Conservation (phyloP, 306 rosid species). For the Sindora glabra region DNA sequence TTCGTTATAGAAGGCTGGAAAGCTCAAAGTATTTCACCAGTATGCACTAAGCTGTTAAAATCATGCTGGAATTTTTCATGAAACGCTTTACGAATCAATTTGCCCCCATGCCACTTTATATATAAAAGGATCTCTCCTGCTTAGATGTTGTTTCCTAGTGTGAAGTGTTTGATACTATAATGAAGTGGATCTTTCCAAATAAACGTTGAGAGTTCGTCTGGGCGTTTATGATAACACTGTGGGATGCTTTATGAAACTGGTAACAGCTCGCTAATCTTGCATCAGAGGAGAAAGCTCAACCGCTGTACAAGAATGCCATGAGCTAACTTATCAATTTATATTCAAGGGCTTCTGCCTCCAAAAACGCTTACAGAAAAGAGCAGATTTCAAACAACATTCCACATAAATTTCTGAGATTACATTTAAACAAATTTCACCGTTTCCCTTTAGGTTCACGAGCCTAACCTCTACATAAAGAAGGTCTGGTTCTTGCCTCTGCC, state of each 20-base stretch:
- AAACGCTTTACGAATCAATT: slow-evolving; percentile 1
- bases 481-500: neutral
- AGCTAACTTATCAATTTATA: slow-evolving; percentile 3
- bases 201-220: neutral
- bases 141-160: neutral
- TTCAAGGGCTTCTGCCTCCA: slow-evolving; percentile 4
- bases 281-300: neutral
- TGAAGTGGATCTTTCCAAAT: neutral
- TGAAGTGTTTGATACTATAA: neutral
- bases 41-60: neutral
- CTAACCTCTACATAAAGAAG: neutral
- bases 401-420: neutral
- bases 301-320: neutral
- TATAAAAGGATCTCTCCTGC: neutral
- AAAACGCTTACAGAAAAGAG: neutral
- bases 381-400: neutral
- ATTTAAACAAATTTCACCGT: neutral
- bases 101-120: neutral
- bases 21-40: neutral
- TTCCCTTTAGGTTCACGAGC: neutral
- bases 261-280: neutral
- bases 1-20: neutral
- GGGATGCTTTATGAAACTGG: neutral
- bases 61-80: neutral
- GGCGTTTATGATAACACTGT: no score